These are phyloP conservation scores for Penicillium palitans DNA, from an alignment of 2,329 filamentous ascomycete species.

Conservation along the genomic window DNA sequence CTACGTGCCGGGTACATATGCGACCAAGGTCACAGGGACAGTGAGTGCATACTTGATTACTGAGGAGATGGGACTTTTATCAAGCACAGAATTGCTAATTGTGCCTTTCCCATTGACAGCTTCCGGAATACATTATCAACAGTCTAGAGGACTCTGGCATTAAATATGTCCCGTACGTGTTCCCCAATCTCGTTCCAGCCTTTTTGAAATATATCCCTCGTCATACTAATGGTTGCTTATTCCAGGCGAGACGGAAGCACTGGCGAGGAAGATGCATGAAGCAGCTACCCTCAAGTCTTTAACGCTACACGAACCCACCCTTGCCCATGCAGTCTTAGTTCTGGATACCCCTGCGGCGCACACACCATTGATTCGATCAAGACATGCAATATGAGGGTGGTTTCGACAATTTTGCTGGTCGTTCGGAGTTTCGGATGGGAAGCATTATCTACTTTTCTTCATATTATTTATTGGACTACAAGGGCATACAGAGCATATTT, in stretches of 20 bases:
- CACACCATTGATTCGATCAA: slow-evolving; percentile 2
- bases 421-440: slow-evolving; percentile 25
- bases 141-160: slow-evolving; percentile 60
- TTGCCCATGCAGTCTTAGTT: slow-evolving; percentile 5
- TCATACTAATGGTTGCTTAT: slow-evolving; percentile 11
- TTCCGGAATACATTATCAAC: slow-evolving; percentile 59
- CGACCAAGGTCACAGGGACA: slow-evolving; percentile 87
- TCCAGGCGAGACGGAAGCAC: slow-evolving; percentile 49
- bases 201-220: neutral
- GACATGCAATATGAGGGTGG: slow-evolving; percentile 4
- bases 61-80: neutral
- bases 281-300: slow-evolving; percentile 2
- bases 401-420: slow-evolving; percentile 9
- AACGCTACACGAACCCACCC: slow-evolving; percentile 7
- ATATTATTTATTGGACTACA: slow-evolving; percentile 17
- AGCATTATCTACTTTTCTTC: slow-evolving; percentile 22
- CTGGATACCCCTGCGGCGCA: slow-evolving; percentile 14
- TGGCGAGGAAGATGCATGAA: slow-evolving; percentile 46
- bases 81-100: neutral
- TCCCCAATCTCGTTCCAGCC: neutral
- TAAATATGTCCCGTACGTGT: slow-evolving; percentile 59
- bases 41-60: slow-evolving; percentile 40
- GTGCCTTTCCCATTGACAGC: slow-evolving; percentile 29
- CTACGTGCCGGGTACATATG: slow-evolving; percentile 88
- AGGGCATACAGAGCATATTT: slow-evolving; percentile 13